Percentiles rank a stretch among this genome's conserved stretches.
Conservation (phyloP, 805 yeast species). For the Wickerhamomyces rabaulensis region DNA sequence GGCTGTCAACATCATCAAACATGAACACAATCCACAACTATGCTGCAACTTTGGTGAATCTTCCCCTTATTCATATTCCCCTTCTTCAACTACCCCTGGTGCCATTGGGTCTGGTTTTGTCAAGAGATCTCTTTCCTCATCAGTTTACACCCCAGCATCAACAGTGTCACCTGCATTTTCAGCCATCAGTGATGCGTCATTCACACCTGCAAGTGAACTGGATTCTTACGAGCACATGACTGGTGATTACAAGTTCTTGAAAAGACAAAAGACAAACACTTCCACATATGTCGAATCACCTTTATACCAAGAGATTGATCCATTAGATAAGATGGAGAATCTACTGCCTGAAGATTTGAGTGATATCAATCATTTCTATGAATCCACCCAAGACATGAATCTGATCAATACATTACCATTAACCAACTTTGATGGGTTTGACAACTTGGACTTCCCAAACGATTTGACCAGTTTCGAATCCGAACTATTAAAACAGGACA, state of each 20-base stretch:
- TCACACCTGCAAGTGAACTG: slow-evolving; percentile 8
- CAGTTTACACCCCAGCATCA: slow-evolving; percentile 19
- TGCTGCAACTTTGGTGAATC: slow-evolving; percentile 22
- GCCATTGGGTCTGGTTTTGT: slow-evolving; percentile 1
- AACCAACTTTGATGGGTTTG: slow-evolving; percentile 3
- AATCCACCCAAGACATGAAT: slow-evolving; percentile 4
- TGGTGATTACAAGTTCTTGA: slow-evolving; percentile 1
- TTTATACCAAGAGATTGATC: slow-evolving; percentile 15
- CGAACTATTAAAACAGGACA: neutral
- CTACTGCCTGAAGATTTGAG: slow-evolving; percentile 16
- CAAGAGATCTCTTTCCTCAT: slow-evolving; percentile 18
- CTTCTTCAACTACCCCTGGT: slow-evolving; percentile 10
- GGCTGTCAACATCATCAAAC: slow-evolving; percentile 21
- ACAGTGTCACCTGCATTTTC: slow-evolving; percentile 16
- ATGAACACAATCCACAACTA: slow-evolving; percentile 18
- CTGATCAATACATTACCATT: slow-evolving; percentile 3
- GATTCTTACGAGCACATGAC: slow-evolving; percentile 3
- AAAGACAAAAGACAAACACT: slow-evolving; percentile 10
- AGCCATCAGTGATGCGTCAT: slow-evolving; percentile 9
- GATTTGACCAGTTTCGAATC: neutral
- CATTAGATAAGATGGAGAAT: slow-evolving; percentile 6
- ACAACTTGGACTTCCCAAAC: neutral
- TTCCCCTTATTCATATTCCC: slow-evolving; percentile 5
- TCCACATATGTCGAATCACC: slow-evolving; percentile 15
- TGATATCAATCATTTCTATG: slow-evolving; percentile 14